Conservation (phyloP, 108 stramenopile species). For the Skeletonema potamos region DNA sequence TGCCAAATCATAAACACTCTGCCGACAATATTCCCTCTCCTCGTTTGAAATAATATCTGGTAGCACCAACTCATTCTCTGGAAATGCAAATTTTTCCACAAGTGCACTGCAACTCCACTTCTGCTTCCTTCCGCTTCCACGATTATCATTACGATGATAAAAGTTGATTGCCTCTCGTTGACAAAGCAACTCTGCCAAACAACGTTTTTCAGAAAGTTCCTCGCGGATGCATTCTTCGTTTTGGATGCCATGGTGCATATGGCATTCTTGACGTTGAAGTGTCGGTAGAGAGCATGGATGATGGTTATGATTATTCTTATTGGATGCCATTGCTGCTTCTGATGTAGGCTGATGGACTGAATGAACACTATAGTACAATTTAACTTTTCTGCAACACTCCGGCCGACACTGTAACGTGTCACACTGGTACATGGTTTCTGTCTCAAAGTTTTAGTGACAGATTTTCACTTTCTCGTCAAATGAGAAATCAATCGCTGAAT, state of each 20-base stretch:
- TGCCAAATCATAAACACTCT: slow-evolving; percentile 24
- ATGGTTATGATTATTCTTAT: too few species aligned
- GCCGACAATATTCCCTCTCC: slow-evolving; percentile 17
- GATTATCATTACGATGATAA: not conserved
- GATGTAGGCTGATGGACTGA: too few species aligned
- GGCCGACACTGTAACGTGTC: too few species aligned
- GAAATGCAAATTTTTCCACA: slow-evolving; percentile 14
- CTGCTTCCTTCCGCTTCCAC: not conserved
- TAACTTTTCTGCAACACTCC: too few species aligned
- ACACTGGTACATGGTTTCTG: not conserved
- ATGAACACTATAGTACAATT: too few species aligned
- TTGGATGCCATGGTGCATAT: slow-evolving; percentile 14
- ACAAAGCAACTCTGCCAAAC: slow-evolving; percentile 20
- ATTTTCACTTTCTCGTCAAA: too few species aligned
- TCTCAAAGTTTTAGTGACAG: too few species aligned
- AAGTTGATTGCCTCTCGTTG: slow-evolving; percentile 19
- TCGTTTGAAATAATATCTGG: slow-evolving; percentile 4
- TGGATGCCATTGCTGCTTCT: too few species aligned
- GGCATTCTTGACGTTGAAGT: slow-evolving; percentile 11
- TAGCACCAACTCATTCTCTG: slow-evolving; percentile 14
- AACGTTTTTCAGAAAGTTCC: slow-evolving; percentile 23
- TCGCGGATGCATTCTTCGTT: slow-evolving; percentile 26
- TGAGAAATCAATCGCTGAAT: too few species aligned
- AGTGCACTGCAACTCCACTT: slow-evolving; percentile 9
- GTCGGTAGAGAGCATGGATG: slow-evolving; percentile 12